Percentiles rank a stretch among this genome's conserved stretches.
phyloP scores from a whole-genome alignment of 345 rosid genomes.

The Hypericum perforatum region DNA sequence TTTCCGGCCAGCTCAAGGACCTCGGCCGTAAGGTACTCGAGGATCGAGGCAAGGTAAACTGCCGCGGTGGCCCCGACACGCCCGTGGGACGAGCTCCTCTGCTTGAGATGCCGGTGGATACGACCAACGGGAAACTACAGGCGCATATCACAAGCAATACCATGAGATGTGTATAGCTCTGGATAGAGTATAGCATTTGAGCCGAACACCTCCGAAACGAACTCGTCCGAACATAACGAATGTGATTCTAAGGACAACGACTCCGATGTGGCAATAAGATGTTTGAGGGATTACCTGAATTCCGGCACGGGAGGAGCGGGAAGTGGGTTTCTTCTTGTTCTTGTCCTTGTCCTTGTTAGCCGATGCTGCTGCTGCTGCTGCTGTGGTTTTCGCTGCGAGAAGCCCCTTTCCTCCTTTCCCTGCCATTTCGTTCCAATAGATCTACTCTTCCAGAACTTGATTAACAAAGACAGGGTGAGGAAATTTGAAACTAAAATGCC shows the following conservation, averaged over 20 bases:
- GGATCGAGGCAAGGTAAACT: conserved; percentile 25
- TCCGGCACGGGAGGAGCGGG: conserved; percentile 92
- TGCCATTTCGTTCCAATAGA: conserved; percentile 57
- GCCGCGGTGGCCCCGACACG: conserved; percentile 30
- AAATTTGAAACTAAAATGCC: no score
- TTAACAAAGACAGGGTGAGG: no score
- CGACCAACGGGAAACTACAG: conserved; percentile 27
- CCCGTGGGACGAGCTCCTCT: conserved; percentile 18
- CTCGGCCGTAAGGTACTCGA: conserved; percentile 25
- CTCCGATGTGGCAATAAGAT: no score
- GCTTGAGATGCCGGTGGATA: conserved; percentile 26
- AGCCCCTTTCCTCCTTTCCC: conserved; percentile 95
- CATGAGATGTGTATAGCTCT: no score
- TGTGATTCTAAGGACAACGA: no score
- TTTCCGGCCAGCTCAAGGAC: conserved; percentile 29
- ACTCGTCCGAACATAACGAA: not conserved
- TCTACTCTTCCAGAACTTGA: no score
- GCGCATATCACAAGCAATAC: no score
- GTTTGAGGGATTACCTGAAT: conserved; percentile 53
- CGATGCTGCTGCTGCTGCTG: no score
- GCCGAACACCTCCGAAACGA: not conserved
- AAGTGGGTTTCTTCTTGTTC: conserved; percentile 73
- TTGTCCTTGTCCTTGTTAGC: conserved; percentile 68
- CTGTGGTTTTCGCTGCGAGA: conserved; percentile 64
- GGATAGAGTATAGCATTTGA: no score